Evolutionary conservation across 2,329 filamentous ascomycete genomes (phyloP).

Genomic region (Aphanocladium album): DNA sequence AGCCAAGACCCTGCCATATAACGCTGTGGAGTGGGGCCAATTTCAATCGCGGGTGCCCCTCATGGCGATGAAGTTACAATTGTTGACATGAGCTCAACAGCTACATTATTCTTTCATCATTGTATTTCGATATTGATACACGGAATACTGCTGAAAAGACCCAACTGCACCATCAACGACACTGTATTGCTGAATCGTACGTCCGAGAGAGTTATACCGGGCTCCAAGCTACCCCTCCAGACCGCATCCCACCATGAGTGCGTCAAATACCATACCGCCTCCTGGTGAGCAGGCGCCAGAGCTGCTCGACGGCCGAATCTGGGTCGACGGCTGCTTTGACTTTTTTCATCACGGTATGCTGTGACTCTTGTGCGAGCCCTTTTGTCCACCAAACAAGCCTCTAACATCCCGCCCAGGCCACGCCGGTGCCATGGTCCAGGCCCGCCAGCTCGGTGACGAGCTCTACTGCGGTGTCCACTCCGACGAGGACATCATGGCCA

Average conservation of each 20-base stretch:
- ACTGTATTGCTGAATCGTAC: background rate
- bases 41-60: background rate
- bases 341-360: constrained; percentile 88
- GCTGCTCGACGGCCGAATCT: constrained; percentile 69
- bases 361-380: background rate
- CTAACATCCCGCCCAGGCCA: constrained; percentile 57
- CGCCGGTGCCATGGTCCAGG: constrained; percentile 94
- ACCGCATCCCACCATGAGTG: constrained; percentile 2
- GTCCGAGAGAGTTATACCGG: background rate
- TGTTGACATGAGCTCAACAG: background rate
- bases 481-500: constrained; percentile 89
- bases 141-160: too few species aligned
- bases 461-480: constrained; percentile 92
- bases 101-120: background rate
- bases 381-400: background rate
- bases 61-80: background rate
- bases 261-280: constrained; percentile 12
- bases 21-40: background rate
- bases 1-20: background rate
- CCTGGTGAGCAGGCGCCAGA: constrained; percentile 47
- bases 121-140: background rate
- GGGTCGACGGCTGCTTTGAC: constrained; percentile 99
- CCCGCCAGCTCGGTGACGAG: constrained; percentile 82
- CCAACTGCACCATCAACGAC: too few species aligned
- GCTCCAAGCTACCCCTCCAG: background rate